Base-by-base conservation (phyloP, 164 flowering plant genomes). In the Tetracentron sinense region DNA sequence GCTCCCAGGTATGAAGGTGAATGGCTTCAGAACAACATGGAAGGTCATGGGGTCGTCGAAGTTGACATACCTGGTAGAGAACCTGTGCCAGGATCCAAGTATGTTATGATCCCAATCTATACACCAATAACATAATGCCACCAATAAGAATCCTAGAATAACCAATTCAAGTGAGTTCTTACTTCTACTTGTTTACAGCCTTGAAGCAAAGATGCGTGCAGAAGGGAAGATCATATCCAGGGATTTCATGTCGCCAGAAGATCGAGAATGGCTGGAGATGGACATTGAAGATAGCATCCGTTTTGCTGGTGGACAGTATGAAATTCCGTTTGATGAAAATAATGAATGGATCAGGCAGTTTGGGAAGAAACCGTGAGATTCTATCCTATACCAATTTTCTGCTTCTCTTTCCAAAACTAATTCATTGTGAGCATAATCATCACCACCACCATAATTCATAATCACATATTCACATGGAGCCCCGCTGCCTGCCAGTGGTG, bases 1-100 rank as follows among this genome's bases (percentile, higher is more conserved):
- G 31, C 26, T 69, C 56, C 58, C 61, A 93, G 98, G 79, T 94
- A 94, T 82, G 98, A 94, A 81, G 98, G 98, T 48, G 98, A 94
- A 78, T 93, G 97, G 97, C 82, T 89, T 61, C 97, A 77, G 58
- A 93, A 93, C 71, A 62, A 82, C 62, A 79, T 82, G 91, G 96
- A 89, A 66, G 98, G 98, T 54, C 98, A 94, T 77, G 98, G 97
- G 35, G 97, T 90, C 65, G 78, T 94, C 73, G 95, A 94, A 74
- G 97, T 94, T 66, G 96, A 90, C 21, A 75, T 94, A 69, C 98
- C 98, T 38, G 81, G 67, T 35, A 67, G 64, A 56, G 92, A 94
- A 68, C 98, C 98, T 31, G 64, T 85, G 28, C 97, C 96, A 42
- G 98, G 98, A 67, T 90, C 98, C 69, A 79, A 87, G 98, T 93